phyloP scores from a whole-genome alignment of 352 stramenopile species.

The Thraustochytrium sp. region DNA sequence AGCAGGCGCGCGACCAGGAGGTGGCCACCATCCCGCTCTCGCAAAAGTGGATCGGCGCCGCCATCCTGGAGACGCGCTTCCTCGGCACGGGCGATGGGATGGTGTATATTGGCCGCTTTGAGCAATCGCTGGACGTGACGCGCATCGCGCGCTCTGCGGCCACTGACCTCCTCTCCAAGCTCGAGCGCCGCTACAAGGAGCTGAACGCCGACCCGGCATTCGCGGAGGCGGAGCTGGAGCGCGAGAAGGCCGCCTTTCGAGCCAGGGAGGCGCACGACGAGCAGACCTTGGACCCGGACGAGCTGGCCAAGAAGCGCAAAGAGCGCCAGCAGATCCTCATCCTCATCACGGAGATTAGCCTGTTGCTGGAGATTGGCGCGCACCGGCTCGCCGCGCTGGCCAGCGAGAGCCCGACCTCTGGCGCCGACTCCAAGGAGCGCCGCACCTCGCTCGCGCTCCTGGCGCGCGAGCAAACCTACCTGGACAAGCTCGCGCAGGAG shows the following conservation, averaged over 20 bases:
- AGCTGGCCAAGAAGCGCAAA: not conserved
- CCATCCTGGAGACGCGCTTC: not conserved
- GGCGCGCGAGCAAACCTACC: not conserved
- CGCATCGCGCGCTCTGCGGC: not conserved
- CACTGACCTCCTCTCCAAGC: not conserved
- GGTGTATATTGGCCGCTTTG: not conserved
- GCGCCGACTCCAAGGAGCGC: not conserved
- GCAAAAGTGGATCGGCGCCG: not conserved
- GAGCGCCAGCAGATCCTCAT: not conserved
- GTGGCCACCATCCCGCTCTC: not conserved
- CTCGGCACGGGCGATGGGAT: not conserved
- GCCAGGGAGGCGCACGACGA: not conserved
- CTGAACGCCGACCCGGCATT: not conserved
- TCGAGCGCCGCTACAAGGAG: not conserved
- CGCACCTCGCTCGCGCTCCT: not conserved
- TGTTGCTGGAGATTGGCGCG: not conserved
- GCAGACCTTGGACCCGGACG: not conserved
- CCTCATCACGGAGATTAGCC: not conserved
- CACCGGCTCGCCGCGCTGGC: not conserved
- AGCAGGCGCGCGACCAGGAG: not conserved
- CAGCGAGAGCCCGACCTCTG: not conserved
- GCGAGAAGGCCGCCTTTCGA: not conserved
- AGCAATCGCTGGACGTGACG: not conserved
- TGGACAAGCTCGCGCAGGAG: not conserved
- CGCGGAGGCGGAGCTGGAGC: not conserved